Evolutionary conservation across 345 rosid species (phyloP), one percentile per base, ranked within the genome.

Genomic region (Anacardium occidentale): DNA sequence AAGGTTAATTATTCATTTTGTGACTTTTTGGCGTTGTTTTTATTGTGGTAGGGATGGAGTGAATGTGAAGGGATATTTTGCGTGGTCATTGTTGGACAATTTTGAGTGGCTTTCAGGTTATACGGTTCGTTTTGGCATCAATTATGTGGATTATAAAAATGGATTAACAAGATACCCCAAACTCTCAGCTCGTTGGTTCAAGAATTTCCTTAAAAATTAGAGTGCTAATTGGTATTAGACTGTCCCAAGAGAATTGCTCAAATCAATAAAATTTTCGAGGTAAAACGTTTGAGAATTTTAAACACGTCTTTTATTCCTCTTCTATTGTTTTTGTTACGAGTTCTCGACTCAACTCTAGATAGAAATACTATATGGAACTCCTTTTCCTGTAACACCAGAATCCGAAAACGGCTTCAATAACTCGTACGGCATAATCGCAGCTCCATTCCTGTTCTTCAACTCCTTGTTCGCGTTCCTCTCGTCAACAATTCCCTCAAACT

Each of bases 81-180:
- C 82, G 29, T 85, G 89, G 91, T 78, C 91, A 9, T 77, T 88
- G 75, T 58, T 83, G 74, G 89, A 87, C 76, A 81, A 85, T 70
- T 87, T 79, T 25, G 84, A 87, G 64, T 87, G 88, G 87, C 51
- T 9, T 13, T 47, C 4, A 57, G 89, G 89, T 9, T 88, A 79
- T 47, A 82, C 74, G 0, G 63, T 74, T 0, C 56, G 84, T 20
- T 85, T 84, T 13, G 88, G 88, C 37, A 78, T 85, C 58, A 77
- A 79, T 66, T 83, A 78, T 3, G 77, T 87, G 0, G 87, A 85
- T 68, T 85, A 42, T 60, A 64, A 74, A 0, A 12, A 83, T 24
- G 78, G 75, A 56, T 50, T 87, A 78, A 81, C 72, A 68, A 81
- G 90, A 78, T 48, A 83, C 52, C 79, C 68, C 2, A 81, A 81